These are phyloP conservation scores for Copromyces sp. DNA, from an alignment of 495 filamentous ascomycete species.

Conservation along the genomic window DNA sequence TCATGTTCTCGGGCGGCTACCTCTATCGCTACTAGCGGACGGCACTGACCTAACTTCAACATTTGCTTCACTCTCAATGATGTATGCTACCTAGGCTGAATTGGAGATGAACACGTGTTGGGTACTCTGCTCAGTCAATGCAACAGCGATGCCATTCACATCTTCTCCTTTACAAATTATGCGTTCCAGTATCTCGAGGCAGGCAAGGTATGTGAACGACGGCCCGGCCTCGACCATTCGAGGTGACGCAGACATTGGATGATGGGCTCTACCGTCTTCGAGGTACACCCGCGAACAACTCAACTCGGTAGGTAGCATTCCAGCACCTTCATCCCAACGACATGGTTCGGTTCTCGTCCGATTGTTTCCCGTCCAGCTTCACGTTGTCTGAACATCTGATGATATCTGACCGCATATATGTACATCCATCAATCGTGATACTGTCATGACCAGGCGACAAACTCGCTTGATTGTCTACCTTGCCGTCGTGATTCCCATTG, in stretches of 20 bases:
- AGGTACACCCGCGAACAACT: neutral
- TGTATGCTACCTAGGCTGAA: too few species aligned
- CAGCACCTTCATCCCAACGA: neutral
- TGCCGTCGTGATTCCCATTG: constrained; percentile 9
- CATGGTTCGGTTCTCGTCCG: neutral
- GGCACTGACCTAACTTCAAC: neutral
- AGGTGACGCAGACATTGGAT: neutral
- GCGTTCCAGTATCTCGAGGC: neutral
- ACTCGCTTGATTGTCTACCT: constrained; percentile 4
- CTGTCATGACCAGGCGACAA: constrained; percentile 9
- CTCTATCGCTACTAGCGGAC: neutral
- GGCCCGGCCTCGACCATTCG: neutral
- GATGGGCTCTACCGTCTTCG: neutral
- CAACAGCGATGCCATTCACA: too few species aligned
- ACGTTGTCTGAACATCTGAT: neutral
- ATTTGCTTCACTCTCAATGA: neutral
- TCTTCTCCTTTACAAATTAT: too few species aligned
- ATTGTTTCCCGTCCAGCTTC: neutral
- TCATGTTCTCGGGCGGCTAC: neutral
- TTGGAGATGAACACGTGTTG: too few species aligned
- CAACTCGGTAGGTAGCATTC: neutral
- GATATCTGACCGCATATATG: neutral
- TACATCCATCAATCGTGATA: neutral
- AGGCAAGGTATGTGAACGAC: neutral
- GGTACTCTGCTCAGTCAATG: too few species aligned